Evolutionary conservation across 2,329 filamentous ascomycete species (phyloP).

Genomic region (Xylaria sp.): DNA sequence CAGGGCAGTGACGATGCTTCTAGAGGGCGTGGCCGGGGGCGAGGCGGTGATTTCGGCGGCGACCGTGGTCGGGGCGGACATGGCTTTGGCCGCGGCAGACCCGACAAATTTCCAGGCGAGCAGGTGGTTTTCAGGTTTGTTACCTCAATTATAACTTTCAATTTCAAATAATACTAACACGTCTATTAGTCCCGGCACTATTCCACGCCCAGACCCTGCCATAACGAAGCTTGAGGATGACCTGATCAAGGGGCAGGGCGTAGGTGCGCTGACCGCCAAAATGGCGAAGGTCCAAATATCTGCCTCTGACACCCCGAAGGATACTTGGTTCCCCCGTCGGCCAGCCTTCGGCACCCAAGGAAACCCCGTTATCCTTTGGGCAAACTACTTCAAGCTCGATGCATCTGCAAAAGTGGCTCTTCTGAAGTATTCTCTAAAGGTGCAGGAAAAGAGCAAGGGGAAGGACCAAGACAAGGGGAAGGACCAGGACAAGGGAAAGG

Average conservation of each 20-base stretch:
- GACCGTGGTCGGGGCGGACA: conserved; percentile 40
- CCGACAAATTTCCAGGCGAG: conserved; percentile 43
- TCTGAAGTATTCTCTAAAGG: conserved; percentile 59
- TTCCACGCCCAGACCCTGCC: conserved; percentile 42
- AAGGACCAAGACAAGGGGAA: conserved; percentile 25
- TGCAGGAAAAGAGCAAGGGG: conserved; percentile 38
- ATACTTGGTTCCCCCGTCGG: conserved; percentile 54
- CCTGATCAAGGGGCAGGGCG: conserved; percentile 50
- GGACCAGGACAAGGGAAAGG: conserved; percentile 28
- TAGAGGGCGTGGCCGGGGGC: conserved; percentile 23
- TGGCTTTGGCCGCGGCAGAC: conserved; percentile 35
- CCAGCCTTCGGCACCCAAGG: conserved; percentile 62
- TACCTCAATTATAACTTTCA: not conserved
- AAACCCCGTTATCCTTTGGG: conserved; percentile 57
- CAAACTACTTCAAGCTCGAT: conserved; percentile 64
- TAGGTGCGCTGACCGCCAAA: conserved; percentile 48
- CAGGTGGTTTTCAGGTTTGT: conserved; percentile 48
- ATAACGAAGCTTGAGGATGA: conserved; percentile 55
- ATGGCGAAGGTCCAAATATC: conserved; percentile 52
- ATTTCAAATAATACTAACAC: conserved; percentile 24
- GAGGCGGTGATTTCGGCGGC: conserved; percentile 22
- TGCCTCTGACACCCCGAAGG: conserved; percentile 17
- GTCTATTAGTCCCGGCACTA: conserved; percentile 29
- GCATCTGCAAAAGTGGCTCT: conserved; percentile 50
- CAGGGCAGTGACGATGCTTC: conserved; percentile 31